Percentiles rank a stretch among this genome's conserved stretches.
Evolutionary conservation across 306 rosid genomes (phyloP).

Genomic region (Prunus padus): DNA sequence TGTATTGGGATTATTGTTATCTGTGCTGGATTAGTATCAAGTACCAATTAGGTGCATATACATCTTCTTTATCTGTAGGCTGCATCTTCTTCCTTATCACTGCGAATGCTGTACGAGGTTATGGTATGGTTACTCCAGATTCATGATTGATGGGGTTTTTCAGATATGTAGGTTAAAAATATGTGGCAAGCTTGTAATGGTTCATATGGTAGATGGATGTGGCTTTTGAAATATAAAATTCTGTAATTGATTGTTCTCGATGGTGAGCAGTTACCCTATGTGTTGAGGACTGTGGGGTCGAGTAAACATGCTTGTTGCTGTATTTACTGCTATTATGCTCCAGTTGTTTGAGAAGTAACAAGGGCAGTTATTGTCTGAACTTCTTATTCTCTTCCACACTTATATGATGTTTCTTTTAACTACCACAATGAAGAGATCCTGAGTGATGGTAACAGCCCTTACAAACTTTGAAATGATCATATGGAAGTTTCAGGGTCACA

Average conservation of each 20-base stretch:
- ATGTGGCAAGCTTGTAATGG: constrained; percentile 19
- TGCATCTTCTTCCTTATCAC: constrained; percentile 26
- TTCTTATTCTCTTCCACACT: constrained; percentile 27
- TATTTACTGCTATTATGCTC: constrained; percentile 21
- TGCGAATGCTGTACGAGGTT: constrained; percentile 12
- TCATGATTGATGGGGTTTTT: constrained; percentile 17
- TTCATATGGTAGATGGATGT: constrained; percentile 27
- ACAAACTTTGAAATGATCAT: constrained; percentile 43
- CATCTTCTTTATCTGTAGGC: constrained; percentile 30
- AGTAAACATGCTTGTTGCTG: constrained; percentile 27
- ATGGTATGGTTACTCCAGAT: constrained; percentile 30
- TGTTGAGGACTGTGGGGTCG: constrained; percentile 21
- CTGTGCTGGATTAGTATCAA: constrained; percentile 21
- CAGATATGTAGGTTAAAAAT: constrained; percentile 21
- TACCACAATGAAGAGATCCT: constrained; percentile 42
- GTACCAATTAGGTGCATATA: constrained; percentile 10
- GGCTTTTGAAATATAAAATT: constrained; percentile 26
- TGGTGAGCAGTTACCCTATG: constrained; percentile 7
- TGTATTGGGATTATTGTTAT: constrained; percentile 9
- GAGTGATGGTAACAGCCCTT: constrained; percentile 46
- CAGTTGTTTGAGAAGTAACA: constrained; percentile 37
- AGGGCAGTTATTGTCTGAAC: constrained; percentile 41
- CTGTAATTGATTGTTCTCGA: constrained; percentile 17
- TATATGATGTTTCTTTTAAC: constrained; percentile 30
- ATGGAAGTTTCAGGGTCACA: constrained; percentile 47